Conservation (phyloP, 306 rosid species). For the Ceratonia siliqua region DNA sequence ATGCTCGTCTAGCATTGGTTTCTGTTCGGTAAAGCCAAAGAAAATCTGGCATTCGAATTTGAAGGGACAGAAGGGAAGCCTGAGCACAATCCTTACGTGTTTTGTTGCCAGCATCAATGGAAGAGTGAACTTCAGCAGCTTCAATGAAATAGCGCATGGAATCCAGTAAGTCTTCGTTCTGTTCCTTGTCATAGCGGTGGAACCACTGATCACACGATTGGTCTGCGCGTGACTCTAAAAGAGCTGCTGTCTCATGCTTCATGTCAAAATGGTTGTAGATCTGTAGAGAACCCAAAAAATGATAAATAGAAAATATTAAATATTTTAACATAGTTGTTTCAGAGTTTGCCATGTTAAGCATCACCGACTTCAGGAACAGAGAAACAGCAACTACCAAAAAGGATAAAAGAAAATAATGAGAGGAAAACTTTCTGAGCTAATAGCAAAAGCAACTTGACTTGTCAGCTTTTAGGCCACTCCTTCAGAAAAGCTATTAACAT, state of each 20-base stretch:
- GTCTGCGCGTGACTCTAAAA: constrained; percentile 82
- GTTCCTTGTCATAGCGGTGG: constrained; percentile 73
- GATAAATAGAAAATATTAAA: constrained; percentile 6
- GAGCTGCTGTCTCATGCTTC: constrained; percentile 95
- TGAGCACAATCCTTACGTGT: constrained; percentile 87
- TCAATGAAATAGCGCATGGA: constrained; percentile 93
- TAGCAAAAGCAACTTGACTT: not conserved
- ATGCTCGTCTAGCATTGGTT: constrained; percentile 84
- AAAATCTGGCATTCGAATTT: constrained; percentile 94
- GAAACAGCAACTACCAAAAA: not conserved
- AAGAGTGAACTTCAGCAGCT: constrained; percentile 96
- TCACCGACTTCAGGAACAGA: constrained; percentile 16
- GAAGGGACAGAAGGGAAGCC: constrained; percentile 93
- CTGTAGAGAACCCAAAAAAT: constrained; percentile 43
- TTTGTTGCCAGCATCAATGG: constrained; percentile 97
- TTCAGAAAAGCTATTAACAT: constrained; percentile 22
- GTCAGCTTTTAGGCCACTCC: not conserved
- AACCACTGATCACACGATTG: constrained; percentile 83
- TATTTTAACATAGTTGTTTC: constrained; percentile 5
- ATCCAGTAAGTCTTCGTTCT: constrained; percentile 86
- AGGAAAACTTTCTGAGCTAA: constrained; percentile 3
- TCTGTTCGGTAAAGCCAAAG: constrained; percentile 80
- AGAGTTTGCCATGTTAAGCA: constrained; percentile 23
- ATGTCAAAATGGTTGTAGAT: constrained; percentile 95
- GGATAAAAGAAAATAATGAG: not conserved